Base-by-base conservation (phyloP, 768 basidiomycete species). In the Russula sp. region DNA sequence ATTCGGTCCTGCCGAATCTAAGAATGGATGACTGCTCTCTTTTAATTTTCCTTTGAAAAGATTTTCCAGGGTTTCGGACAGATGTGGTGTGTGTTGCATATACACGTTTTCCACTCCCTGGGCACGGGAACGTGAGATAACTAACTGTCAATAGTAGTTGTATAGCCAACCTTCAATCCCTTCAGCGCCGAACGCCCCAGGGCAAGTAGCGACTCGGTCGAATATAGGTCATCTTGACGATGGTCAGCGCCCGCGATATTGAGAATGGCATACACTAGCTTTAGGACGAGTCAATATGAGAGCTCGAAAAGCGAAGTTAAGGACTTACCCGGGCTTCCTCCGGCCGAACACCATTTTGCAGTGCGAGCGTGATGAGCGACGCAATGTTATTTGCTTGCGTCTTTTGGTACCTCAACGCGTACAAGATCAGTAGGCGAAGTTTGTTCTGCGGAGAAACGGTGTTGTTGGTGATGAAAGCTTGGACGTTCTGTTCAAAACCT, bases 91-190 rank as follows among this genome's bases (percentile, higher is more conserved):
- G 71, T 98, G 97, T 70, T 98, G 97, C 61, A 94, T 99, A 73
- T 98, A 99, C 18, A 98, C 95, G 71, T 99, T 99, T 76, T 99
- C 97, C 5, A 98, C 96, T 2, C 97, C 97, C 92, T 95, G n/a
- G 2, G 61, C 4, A 67, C 38, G 40, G 28, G 50, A 34, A 65
- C 57, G 36, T 46, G 38, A 36, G 62, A 72, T 50, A 67, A 54
- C 24, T 59, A 20, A n/a, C 53, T 20, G 26, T 42, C n/a, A 22
- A 38, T 8, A 36, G 24, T 38, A 32, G 9, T 20, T 9, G 14
- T 46, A 34, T 18, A 24, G 67, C 76, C 36, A 60, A 92, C 93
- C 83, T 97, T 97, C 53, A 99, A 79, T 7, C 97, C 97, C 73
- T 98, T 98, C 70, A 99, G 74, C 0, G 95, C 97, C 34, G 92